A percentile compares a stretch with the other conserved stretches of the same genome.
Conservation (phyloP, 2,329 filamentous ascomycete genomes). For the Setomelanomma holmii region DNA sequence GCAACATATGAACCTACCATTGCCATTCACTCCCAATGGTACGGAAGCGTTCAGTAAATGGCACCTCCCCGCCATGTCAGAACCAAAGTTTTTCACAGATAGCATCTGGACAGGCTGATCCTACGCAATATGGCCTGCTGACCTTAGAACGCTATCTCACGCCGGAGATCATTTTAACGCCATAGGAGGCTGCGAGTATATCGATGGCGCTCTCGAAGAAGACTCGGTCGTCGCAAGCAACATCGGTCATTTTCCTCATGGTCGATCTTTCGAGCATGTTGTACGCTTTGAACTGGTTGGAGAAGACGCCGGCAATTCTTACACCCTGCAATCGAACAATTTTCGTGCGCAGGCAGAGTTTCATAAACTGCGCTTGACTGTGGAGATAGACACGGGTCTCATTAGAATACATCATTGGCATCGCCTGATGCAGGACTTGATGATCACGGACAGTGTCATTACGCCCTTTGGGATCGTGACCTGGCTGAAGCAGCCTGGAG, state of each 20-base stretch:
- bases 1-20: background rate
- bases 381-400: constrained; percentile 9
- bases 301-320: constrained; percentile 2
- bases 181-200: background rate
- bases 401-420: constrained; percentile 1
- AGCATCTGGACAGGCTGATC: constrained; percentile 15
- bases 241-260: background rate
- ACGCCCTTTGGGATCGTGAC: constrained; percentile 18
- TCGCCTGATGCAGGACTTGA: background rate
- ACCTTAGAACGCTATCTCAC: background rate
- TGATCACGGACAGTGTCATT: constrained; percentile 6
- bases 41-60: background rate
- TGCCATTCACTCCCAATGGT: background rate
- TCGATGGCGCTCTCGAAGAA: background rate
- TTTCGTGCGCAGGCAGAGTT: constrained; percentile 12
- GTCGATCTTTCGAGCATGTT: constrained; percentile 2
- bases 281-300: constrained; percentile 8
- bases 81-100: constrained; percentile 7
- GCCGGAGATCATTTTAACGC: background rate
- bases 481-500: constrained; percentile 11
- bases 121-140: background rate
- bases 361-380: constrained; percentile 8
- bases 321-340: constrained; percentile 12
- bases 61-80: constrained; percentile 1
- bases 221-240: background rate